Evolutionary conservation across 208 protist species (phyloP).

Genomic region (Crithidia sp.): DNA sequence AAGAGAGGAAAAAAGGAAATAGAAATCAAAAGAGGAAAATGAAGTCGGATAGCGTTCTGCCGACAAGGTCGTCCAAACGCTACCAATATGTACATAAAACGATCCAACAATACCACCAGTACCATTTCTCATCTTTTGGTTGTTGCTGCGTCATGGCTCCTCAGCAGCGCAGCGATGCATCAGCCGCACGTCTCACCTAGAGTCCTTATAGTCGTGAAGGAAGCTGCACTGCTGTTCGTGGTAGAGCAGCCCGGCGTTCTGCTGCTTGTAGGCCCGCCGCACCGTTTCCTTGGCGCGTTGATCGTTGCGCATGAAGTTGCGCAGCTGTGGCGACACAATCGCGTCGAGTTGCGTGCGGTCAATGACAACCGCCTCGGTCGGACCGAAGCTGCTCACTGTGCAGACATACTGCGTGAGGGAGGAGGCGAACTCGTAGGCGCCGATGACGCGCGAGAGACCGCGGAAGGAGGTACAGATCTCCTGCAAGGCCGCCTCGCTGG

Average conservation of each 20-base stretch:
- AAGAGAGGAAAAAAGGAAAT: background rate
- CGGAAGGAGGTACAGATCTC: slow-evolving; percentile 6
- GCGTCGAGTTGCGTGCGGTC: slow-evolving; percentile 54
- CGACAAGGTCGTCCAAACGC: too few species aligned
- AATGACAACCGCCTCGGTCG: slow-evolving; percentile 79
- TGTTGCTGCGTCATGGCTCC: too few species aligned
- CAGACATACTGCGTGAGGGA: slow-evolving; percentile 67
- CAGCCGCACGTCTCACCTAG: slow-evolving; percentile 10
- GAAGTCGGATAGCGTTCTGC: too few species aligned
- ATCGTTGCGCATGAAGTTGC: slow-evolving; percentile 46
- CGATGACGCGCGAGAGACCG: slow-evolving; percentile 58
- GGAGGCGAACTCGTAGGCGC: slow-evolving; percentile 79
- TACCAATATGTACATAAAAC: too few species aligned
- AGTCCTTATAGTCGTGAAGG: slow-evolving; percentile 54
- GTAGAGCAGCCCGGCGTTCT: slow-evolving; percentile 47
- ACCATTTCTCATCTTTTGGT: too few species aligned
- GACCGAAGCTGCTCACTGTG: slow-evolving; percentile 75
- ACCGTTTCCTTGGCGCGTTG: slow-evolving; percentile 58
- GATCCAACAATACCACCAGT: too few species aligned
- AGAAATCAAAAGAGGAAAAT: background rate
- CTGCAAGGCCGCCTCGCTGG: slow-evolving; percentile 7
- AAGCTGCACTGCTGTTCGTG: slow-evolving; percentile 53
- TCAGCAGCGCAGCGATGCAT: too few species aligned
- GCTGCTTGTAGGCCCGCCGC: slow-evolving; percentile 50
- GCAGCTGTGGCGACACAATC: slow-evolving; percentile 55